phyloP scores from a whole-genome alignment of 805 yeast genomes.

The Candida pseudofarinosa region DNA sequence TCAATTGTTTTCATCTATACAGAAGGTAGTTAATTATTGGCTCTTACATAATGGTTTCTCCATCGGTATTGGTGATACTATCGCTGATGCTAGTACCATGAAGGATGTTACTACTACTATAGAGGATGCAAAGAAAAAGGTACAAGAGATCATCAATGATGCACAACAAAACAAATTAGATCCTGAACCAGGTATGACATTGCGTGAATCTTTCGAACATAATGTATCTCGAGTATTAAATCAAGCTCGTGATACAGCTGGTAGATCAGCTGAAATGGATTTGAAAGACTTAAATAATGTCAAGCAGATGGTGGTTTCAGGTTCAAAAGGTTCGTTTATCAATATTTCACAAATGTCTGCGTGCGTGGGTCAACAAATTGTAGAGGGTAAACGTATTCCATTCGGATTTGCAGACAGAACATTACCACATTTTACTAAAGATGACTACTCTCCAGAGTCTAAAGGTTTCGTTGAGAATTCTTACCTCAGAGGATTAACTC shows the following conservation, averaged over 20 bases:
- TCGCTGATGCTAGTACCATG: constrained; percentile 97
- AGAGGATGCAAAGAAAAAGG: constrained; percentile 88
- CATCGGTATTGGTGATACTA: constrained; percentile 99
- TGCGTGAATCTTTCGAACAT: constrained; percentile 97
- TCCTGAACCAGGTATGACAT: constrained; percentile 99
- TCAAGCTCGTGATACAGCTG: constrained; percentile 98
- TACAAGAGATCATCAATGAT: constrained; percentile 86
- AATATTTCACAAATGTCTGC: constrained; percentile 99
- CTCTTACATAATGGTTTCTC: constrained; percentile 94
- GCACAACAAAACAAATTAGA: constrained; percentile 86
- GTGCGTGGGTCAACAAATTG: constrained; percentile 99
- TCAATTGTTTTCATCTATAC: constrained; percentile 83
- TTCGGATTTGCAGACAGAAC: constrained; percentile 96
- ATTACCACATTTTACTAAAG: constrained; percentile 96
- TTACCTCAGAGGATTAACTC: constrained; percentile 87
- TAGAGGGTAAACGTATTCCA: constrained; percentile 98
- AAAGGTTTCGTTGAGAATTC: constrained; percentile 97
- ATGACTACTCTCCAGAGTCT: constrained; percentile 97
- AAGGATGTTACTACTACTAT: constrained; percentile 88
- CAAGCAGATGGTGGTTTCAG: constrained; percentile 98
- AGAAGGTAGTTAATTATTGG: constrained; percentile 96
- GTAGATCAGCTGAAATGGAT: constrained; percentile 96
- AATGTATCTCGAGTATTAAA: constrained; percentile 91
- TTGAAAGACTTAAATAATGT: constrained; percentile 93
- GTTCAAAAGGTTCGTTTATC: constrained; percentile 98